Base-by-base conservation (phyloP, 352 stramenopile genomes). In the Pseudoperonospora humuli region DNA sequence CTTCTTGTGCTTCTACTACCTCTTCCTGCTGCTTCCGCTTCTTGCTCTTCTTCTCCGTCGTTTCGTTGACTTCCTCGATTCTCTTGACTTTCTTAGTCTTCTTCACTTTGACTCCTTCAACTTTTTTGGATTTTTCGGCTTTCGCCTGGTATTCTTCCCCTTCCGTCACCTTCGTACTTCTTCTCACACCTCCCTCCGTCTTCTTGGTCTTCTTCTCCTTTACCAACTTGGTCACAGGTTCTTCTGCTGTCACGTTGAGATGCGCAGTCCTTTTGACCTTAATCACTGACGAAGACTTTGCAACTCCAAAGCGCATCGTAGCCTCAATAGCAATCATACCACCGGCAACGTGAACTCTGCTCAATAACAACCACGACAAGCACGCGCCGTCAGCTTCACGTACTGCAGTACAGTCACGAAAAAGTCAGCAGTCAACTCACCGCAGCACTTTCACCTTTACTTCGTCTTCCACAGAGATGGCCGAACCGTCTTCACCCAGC, bases 251-350 rank as follows among this genome's bases (percentile, higher is more conserved):
- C 5, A 59, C 26, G 14, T 57, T 50, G 3, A 61, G 42, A 3
- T 54, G 35, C 9, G 29, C 48, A 5, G 45, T 13, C 40, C 54
- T 63, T 21, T 51, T 50, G 0, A 24, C 5, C 24, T 54, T 61
- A 18, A 44, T 50, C 5, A 14, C 21, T 10, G 44, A 25, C 2
- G 33, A 37, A 7, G 44, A 9, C 21, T 53, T 59, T 21, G 32
- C 45, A 15, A 40, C 38, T 3, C 20, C 47, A 29, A 62, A 54
- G 7, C 74, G 71, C 78, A 91, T 86, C 14, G 73, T 78, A 5
- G 64, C 76, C 43, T 88, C 76, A 54, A 92, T 87, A 24, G 79
- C 73, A 46, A 92, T 75, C 67, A 92, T 84, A 1, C 74, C 76
- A 24, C 77, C 70, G 19, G 79, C 74, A 39, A 85, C 70, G 44